A percentile compares a stretch with the other conserved stretches of the same genome.
These are phyloP conservation scores for Prinsepia uniflora DNA, from an alignment of 306 rosid species.

Conservation along the genomic window DNA sequence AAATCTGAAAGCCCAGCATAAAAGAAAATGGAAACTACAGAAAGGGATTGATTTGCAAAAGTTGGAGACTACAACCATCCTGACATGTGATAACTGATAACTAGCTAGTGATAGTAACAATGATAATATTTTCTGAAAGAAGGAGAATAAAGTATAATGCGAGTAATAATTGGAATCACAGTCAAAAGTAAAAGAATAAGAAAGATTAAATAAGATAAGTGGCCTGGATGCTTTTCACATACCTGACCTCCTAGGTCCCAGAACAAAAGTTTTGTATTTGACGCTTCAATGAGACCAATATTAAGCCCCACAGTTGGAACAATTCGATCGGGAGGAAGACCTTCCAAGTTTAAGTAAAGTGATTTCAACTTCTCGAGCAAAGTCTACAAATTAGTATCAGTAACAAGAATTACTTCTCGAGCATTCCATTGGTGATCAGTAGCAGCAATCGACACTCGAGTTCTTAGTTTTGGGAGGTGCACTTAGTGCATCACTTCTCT, in stretches of 20 bases:
- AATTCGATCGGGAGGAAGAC: conserved; percentile 91
- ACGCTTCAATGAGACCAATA: conserved; percentile 89
- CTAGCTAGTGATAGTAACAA: background rate
- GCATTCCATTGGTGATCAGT: too few relatives aligned
- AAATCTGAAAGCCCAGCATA: conserved; percentile 11
- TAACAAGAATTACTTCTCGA: conserved; percentile 10
- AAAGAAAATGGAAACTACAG: conserved; percentile 1
- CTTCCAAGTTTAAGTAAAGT: conserved; percentile 67
- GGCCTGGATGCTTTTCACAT: conserved; percentile 16
- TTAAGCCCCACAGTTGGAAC: conserved; percentile 99
- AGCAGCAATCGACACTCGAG: too few relatives aligned
- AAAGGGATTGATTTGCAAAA: background rate
- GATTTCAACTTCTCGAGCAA: conserved; percentile 94
- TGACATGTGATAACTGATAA: background rate
- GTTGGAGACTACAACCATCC: background rate
- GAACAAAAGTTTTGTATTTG: conserved; percentile 76
- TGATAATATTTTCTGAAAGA: background rate
- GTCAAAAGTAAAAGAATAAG: background rate
- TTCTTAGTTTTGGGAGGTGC: too few relatives aligned
- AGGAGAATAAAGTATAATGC: background rate
- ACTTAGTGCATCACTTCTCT: too few relatives aligned
- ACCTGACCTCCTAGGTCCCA: conserved; percentile 99
- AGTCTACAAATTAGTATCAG: conserved; percentile 48
- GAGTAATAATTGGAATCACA: background rate
- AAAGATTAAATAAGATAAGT: background rate